Evolutionary conservation across 345 rosid genomes (phyloP).

Genomic region (Pistacia integerrima): DNA sequence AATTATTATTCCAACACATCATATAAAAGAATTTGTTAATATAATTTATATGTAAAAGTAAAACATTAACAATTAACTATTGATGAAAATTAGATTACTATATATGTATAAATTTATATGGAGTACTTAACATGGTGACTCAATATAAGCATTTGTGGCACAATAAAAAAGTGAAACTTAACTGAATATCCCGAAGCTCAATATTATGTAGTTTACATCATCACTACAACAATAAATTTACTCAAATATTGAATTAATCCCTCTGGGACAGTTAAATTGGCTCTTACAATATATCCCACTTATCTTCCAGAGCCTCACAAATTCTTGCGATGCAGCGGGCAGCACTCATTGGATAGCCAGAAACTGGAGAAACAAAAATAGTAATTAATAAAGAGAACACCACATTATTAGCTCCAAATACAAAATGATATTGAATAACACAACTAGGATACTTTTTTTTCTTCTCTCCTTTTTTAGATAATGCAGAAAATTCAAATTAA

Average conservation of each 20-base stretch:
- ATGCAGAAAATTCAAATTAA: too few species aligned
- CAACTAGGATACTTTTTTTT: neutral
- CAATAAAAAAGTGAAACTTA: too few species aligned
- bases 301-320: constrained; percentile 65
- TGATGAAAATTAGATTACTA: too few species aligned
- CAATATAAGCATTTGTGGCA: too few species aligned
- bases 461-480: too few species aligned
- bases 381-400: neutral
- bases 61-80: too few species aligned
- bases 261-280: neutral
- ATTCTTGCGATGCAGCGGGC: constrained; percentile 81
- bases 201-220: neutral
- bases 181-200: neutral
- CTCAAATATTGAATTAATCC: neutral
- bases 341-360: constrained; percentile 86
- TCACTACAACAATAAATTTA: neutral
- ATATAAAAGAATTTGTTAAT: too few species aligned
- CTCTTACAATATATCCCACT: constrained; percentile 47
- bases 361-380: constrained; percentile 50
- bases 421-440: neutral
- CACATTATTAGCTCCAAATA: neutral
- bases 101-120: too few species aligned
- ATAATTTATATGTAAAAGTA: too few species aligned
- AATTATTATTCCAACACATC: too few species aligned
- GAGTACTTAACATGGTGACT: too few species aligned